phyloP scores from a whole-genome alignment of 495 filamentous ascomycete genomes.

The Cercophora scortea region DNA sequence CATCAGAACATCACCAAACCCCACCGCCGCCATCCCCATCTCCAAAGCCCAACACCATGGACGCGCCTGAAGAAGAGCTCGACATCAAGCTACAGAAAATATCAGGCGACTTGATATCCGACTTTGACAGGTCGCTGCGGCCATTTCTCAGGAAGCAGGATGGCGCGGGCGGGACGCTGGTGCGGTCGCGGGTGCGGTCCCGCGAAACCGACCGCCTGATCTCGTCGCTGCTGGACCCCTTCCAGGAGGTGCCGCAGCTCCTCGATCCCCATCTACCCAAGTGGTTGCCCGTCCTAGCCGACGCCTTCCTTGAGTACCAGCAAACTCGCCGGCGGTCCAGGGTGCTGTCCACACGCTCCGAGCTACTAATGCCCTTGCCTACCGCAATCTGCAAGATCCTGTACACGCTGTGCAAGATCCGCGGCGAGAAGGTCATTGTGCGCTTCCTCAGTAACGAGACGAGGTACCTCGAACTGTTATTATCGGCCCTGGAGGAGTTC shows the following conservation, averaged over 20 bases:
- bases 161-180: conserved; percentile 12
- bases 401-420: conserved; percentile 89
- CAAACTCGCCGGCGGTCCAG: conserved; percentile 28
- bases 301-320: conserved; percentile 66
- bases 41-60: conserved; percentile 24
- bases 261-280: conserved; percentile 79
- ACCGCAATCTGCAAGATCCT: conserved; percentile 69
- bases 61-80: conserved; percentile 46
- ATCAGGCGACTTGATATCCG: conserved; percentile 57
- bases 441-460: conserved; percentile 87
- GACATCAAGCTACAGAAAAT: conserved; percentile 68
- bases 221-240: conserved; percentile 67
- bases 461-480: conserved; percentile 67
- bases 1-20: conserved; percentile 3
- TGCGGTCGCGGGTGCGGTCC: conserved; percentile 33
- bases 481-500: conserved; percentile 54
- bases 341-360: conserved; percentile 23
- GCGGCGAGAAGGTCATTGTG: conserved; percentile 85
- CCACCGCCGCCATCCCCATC: neutral
- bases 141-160: conserved; percentile 42
- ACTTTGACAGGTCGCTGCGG: conserved; percentile 51
- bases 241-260: conserved; percentile 93
- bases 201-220: conserved; percentile 39
- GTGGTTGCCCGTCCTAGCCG: conserved; percentile 64
- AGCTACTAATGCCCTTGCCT: conserved; percentile 49